These are phyloP conservation scores for Quercus aquifolioides DNA, from an alignment of 306 rosid species.

Conservation along the genomic window DNA sequence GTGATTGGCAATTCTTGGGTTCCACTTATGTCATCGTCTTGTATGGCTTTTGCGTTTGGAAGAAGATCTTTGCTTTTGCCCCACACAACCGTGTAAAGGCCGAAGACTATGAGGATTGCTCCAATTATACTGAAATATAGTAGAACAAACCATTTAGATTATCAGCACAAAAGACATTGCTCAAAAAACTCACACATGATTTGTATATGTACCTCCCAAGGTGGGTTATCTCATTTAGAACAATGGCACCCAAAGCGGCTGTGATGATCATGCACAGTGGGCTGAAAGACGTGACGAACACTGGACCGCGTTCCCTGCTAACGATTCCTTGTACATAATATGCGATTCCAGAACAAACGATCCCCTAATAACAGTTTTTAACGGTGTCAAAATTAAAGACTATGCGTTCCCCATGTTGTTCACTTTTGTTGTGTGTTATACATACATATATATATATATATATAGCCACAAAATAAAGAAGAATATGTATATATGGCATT, in stretches of 20 bases:
- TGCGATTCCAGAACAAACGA: slow-evolving; percentile 92
- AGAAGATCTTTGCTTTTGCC: slow-evolving; percentile 78
- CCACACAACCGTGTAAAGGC: slow-evolving; percentile 96
- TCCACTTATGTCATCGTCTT: slow-evolving; percentile 25
- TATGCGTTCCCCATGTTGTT: too few species aligned
- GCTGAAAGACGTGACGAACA: slow-evolving; percentile 87
- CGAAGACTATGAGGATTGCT: slow-evolving; percentile 72
- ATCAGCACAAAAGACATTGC: slow-evolving; percentile 1
- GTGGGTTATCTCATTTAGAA: slow-evolving; percentile 74
- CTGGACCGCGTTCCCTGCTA: slow-evolving; percentile 83
- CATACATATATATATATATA: neutral
- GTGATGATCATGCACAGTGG: slow-evolving; percentile 95
- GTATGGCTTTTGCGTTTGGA: neutral
- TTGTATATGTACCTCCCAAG: slow-evolving; percentile 65
- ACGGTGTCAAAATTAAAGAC: neutral
- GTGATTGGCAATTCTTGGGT: slow-evolving; percentile 60
- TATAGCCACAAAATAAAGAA: neutral
- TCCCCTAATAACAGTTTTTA: slow-evolving; percentile 46
- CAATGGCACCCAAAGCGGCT: slow-evolving; percentile 69
- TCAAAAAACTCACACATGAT: neutral
- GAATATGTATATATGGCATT: neutral
- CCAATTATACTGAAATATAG: slow-evolving; percentile 59
- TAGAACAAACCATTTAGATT: neutral
- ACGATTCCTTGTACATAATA: slow-evolving; percentile 89
- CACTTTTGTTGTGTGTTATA: too few species aligned